Conservation (phyloP, 2,329 filamentous ascomycete genomes). For the Aspergillus candidus region DNA sequence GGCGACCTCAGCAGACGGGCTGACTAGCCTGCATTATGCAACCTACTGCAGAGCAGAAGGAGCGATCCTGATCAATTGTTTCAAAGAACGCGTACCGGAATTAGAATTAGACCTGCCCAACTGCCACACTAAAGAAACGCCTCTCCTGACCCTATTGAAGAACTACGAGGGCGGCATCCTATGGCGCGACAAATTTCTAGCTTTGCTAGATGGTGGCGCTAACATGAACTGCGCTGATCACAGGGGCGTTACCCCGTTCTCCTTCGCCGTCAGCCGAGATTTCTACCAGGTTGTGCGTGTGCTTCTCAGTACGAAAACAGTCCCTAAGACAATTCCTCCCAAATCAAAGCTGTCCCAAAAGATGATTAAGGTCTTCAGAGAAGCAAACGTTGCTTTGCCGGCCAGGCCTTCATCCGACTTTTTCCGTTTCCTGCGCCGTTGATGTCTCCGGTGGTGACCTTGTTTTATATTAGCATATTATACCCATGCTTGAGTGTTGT, state of each 20-base stretch:
- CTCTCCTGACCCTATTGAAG: conserved; percentile 3
- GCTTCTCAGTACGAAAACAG: too few species aligned
- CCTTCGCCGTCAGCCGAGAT: background rate
- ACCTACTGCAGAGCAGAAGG: background rate
- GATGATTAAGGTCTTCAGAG: too few species aligned
- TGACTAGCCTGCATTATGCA: conserved; percentile 9
- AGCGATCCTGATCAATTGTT: conserved; percentile 1
- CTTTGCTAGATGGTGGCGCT: background rate
- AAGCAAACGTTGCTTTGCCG: too few species aligned
- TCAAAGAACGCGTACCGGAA: background rate
- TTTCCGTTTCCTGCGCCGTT: too few species aligned
- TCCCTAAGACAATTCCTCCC: too few species aligned
- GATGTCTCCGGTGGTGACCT: too few species aligned
- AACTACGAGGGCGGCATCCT: background rate
- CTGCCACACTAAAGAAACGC: background rate
- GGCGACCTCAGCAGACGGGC: conserved; percentile 3
- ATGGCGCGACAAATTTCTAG: conserved; percentile 2
- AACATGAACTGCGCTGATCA: conserved; percentile 2
- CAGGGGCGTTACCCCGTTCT: background rate
- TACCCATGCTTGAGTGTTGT: too few species aligned
- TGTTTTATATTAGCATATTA: too few species aligned
- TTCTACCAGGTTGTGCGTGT: too few species aligned
- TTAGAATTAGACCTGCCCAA: conserved; percentile 2
- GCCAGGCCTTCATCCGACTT: too few species aligned
- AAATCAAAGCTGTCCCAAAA: too few species aligned